Conservation (phyloP, 495 filamentous ascomycete genomes). For the Aspergillus funiculosus region DNA sequence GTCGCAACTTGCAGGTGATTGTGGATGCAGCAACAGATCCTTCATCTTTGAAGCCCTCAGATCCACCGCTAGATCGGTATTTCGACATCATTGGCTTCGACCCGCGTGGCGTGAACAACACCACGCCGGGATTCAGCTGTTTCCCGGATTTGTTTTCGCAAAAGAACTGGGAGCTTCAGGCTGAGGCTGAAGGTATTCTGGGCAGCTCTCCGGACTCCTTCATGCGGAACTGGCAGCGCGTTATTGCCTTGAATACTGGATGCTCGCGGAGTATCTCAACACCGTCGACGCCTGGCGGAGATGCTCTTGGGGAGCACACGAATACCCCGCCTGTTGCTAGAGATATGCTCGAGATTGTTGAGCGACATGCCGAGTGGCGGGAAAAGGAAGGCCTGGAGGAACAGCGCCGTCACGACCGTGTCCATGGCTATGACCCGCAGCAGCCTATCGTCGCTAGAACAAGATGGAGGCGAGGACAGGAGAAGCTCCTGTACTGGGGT, state of each 20-base stretch:
- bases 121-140: conserved; percentile 44
- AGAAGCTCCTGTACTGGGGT: conserved; percentile 57
- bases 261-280: conserved; percentile 31
- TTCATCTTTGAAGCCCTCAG: background rate
- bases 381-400: conserved; percentile 28
- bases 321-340: conserved; percentile 43
- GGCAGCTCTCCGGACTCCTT: conserved; percentile 30
- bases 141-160: conserved; percentile 39
- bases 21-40: conserved; percentile 36
- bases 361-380: conserved; percentile 45
- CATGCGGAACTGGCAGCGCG: conserved; percentile 46
- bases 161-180: conserved; percentile 36
- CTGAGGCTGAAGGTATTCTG: conserved; percentile 39
- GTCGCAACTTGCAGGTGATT: conserved; percentile 36
- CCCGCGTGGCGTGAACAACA: conserved; percentile 49
- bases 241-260: conserved; percentile 36
- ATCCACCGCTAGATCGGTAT: conserved; percentile 26
- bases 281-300: conserved; percentile 17
- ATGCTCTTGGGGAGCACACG: conserved; percentile 42
- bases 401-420: conserved; percentile 26
- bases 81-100: conserved; percentile 56
- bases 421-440: conserved; percentile 27
- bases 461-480: conserved; percentile 30
- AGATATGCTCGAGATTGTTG: conserved; percentile 49
- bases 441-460: conserved; percentile 25